Evolutionary conservation across 306 rosid genomes (phyloP).

Genomic region (Pyrus bretschneideri): DNA sequence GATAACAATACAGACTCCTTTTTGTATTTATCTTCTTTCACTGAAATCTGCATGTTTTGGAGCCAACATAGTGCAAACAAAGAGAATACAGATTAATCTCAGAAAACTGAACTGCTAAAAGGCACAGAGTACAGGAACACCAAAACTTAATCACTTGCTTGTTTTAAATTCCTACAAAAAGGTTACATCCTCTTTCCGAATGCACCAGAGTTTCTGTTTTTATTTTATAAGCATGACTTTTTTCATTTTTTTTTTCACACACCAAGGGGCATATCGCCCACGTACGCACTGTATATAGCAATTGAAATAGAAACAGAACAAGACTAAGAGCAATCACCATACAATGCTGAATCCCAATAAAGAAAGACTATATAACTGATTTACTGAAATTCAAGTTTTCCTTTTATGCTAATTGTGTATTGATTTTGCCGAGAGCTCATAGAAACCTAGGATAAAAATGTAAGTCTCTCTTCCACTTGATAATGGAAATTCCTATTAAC

Average conservation of each 20-base stretch:
- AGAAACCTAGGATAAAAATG: background rate
- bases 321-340: background rate
- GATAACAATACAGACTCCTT: slow-evolving; percentile 59
- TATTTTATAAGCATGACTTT: background rate
- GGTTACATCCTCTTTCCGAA: background rate
- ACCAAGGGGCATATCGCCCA: no score
- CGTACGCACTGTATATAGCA: background rate
- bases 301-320: background rate
- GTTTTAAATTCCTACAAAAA: background rate
- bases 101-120: background rate
- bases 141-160: background rate
- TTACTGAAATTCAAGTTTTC: background rate
- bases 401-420: no score
- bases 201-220: background rate
- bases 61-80: slow-evolving; percentile 8
- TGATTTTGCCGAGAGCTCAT: background rate
- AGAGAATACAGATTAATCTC: background rate
- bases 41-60: slow-evolving; percentile 49
- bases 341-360: background rate
- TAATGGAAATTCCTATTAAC: background rate
- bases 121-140: background rate
- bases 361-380: background rate
- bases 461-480: background rate
- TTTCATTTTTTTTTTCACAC: background rate
- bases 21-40: slow-evolving; percentile 84